Conservation (phyloP, 495 filamentous ascomycete genomes). For the Talaromyces adpressus region DNA sequence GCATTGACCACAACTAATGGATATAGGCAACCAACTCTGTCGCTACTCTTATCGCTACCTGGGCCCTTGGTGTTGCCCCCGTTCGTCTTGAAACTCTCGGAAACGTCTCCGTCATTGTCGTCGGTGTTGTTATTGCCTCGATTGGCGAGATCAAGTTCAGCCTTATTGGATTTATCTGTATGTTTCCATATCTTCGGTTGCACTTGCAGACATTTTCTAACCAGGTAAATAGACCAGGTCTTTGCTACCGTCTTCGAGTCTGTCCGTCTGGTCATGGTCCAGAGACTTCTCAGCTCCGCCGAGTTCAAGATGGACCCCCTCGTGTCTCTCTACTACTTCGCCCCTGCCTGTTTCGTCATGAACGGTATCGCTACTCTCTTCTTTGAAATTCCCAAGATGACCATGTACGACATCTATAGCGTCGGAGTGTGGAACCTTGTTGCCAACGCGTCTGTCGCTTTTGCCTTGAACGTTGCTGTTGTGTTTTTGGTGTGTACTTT, state of each 20-base stretch:
- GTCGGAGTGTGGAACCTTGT: slow-evolving; percentile 68
- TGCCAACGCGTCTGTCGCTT: slow-evolving; percentile 71
- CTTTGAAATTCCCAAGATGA: slow-evolving; percentile 63
- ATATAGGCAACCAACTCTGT: slow-evolving; percentile 78
- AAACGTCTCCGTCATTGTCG: slow-evolving; percentile 78
- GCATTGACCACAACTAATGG: neutral
- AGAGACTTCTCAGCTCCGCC: slow-evolving; percentile 71
- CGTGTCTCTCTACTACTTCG: slow-evolving; percentile 90
- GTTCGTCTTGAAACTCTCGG: slow-evolving; percentile 65
- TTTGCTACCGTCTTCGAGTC: slow-evolving; percentile 78
- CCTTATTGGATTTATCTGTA: slow-evolving; percentile 65
- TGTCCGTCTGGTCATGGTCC: slow-evolving; percentile 79
- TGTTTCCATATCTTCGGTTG: neutral
- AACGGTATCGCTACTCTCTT: slow-evolving; percentile 68
- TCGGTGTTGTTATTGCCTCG: slow-evolving; percentile 79
- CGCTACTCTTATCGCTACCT: slow-evolving; percentile 72
- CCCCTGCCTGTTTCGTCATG: slow-evolving; percentile 78
- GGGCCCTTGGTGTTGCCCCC: slow-evolving; percentile 64
- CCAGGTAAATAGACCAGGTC: slow-evolving; percentile 44
- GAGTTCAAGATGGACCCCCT: slow-evolving; percentile 96
- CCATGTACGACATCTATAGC: slow-evolving; percentile 58
- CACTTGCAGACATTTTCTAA: neutral
- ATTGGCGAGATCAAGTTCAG: slow-evolving; percentile 86
- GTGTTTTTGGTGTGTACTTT: slow-evolving; percentile 67
- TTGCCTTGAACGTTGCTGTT: slow-evolving; percentile 79